A percentile compares a stretch with the other conserved stretches of the same genome.
These are phyloP conservation scores for Beauveria rudraprayagi DNA, from an alignment of 2,329 filamentous ascomycete species.

Conservation along the genomic window DNA sequence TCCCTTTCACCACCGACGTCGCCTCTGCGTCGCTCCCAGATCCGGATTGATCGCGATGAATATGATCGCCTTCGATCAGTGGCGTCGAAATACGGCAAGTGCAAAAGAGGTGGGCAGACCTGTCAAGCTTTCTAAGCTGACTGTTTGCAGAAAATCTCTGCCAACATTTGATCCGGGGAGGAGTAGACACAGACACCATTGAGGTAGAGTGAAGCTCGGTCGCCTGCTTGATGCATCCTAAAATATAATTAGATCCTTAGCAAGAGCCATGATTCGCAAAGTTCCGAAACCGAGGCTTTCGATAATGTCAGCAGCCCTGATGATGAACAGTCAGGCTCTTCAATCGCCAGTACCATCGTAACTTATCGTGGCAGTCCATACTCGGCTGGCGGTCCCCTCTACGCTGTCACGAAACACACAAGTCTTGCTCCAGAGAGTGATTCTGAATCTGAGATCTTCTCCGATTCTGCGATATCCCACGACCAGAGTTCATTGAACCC, in stretches of 20 bases:
- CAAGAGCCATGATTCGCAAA: neutral
- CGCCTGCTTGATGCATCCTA: neutral
- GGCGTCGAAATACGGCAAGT: constrained; percentile 9
- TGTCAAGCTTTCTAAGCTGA: neutral
- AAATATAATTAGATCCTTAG: constrained; percentile 8
- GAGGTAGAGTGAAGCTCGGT: constrained; percentile 27
- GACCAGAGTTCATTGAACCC: neutral
- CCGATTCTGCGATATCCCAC: neutral
- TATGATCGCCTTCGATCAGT: constrained; percentile 4
- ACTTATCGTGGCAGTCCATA: neutral
- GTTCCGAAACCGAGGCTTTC: neutral
- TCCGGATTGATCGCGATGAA: constrained; percentile 4
- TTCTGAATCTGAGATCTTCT: neutral
- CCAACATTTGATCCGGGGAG: constrained; percentile 41
- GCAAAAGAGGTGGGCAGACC: neutral
- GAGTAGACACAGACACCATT: constrained; percentile 39
- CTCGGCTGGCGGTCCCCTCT: neutral
- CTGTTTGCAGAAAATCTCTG: constrained; percentile 31
- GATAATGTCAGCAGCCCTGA: neutral
- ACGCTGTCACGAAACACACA: neutral
- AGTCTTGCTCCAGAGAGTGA: neutral
- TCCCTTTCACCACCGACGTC: neutral
- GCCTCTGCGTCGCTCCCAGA: constrained; percentile 2
- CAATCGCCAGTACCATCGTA: neutral
- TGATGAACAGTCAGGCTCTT: neutral